Percentiles rank a stretch among this genome's conserved stretches.
Conservation (phyloP, 768 basidiomycete species). For the Pulveroboletus sp. region DNA sequence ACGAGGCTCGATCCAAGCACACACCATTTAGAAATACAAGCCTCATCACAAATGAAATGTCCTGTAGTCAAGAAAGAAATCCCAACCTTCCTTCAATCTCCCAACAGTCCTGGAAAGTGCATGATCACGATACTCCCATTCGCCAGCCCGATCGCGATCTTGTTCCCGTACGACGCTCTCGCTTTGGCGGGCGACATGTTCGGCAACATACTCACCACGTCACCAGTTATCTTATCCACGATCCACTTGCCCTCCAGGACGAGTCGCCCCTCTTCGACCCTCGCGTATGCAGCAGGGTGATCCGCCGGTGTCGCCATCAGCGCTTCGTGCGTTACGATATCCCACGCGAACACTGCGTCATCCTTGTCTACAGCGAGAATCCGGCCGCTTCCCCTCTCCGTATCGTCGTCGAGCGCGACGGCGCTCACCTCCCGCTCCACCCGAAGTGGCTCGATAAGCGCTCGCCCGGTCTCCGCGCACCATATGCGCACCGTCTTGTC, state of each 20-base stretch:
- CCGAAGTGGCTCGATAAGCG: constrained; percentile 16
- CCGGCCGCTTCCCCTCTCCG: not conserved
- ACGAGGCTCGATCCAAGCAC: too few relatives aligned
- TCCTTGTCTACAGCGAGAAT: constrained; percentile 26
- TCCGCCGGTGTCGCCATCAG: constrained; percentile 19
- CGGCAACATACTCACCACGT: constrained; percentile 18
- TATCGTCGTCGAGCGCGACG: constrained; percentile 22
- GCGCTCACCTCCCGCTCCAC: constrained; percentile 15
- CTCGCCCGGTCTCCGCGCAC: constrained; percentile 21
- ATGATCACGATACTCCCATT: constrained; percentile 28
- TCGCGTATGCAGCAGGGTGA: constrained; percentile 8
- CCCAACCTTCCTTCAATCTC: too few relatives aligned
- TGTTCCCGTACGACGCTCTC: constrained; percentile 18
- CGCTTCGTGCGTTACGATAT: constrained; percentile 15
- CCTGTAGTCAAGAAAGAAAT: too few relatives aligned
- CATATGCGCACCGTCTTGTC: constrained; percentile 30
- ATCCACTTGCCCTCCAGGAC: constrained; percentile 23
- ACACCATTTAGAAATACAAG: too few relatives aligned
- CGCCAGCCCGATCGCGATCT: constrained; percentile 25
- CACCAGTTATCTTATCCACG: constrained; percentile 15
- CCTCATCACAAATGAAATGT: too few relatives aligned
- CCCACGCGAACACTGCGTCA: constrained; percentile 25
- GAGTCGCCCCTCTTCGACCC: constrained; percentile 5
- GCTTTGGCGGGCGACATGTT: constrained; percentile 27
- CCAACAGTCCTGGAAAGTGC: constrained; percentile 17